A percentile compares a stretch with the other conserved stretches of the same genome.
Evolutionary conservation across 768 basidiomycete species (phyloP).

Genomic region (Tulasnella sp.): DNA sequence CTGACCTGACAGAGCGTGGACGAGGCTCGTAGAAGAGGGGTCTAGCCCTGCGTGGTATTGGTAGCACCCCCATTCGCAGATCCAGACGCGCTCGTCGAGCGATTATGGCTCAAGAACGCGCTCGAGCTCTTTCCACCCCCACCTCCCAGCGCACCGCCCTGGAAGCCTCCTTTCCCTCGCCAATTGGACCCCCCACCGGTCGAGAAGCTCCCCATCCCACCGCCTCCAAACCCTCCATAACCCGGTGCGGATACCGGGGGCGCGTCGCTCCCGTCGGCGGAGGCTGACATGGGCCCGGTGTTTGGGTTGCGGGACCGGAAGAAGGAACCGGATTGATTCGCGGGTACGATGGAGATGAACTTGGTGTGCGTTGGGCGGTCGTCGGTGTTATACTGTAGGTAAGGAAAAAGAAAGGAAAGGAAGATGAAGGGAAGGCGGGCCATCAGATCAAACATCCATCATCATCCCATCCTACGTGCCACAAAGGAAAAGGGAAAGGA

Average conservation of each 20-base stretch:
- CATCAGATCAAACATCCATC: not conserved
- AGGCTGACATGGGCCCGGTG: not conserved
- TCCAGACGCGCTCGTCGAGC: constrained; percentile 15
- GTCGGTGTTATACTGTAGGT: constrained; percentile 73
- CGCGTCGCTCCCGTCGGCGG: constrained; percentile 16
- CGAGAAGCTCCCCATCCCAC: constrained; percentile 20
- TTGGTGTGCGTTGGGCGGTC: constrained; percentile 77
- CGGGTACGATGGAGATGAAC: constrained; percentile 60
- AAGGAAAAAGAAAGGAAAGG: not conserved
- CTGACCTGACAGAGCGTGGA: not conserved
- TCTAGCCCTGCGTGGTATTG: not conserved
- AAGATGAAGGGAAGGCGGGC: not conserved
- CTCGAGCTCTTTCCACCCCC: not conserved
- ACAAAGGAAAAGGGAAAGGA: not conserved
- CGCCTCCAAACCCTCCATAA: constrained; percentile 1
- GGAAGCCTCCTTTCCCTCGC: constrained; percentile 7
- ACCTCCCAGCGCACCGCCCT: not conserved
- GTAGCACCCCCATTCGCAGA: not conserved
- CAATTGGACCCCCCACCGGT: constrained; percentile 6
- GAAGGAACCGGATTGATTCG: constrained; percentile 21
- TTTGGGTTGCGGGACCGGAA: constrained; percentile 12
- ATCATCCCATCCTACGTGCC: not conserved
- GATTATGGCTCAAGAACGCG: constrained; percentile 10
- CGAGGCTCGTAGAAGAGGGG: not conserved
- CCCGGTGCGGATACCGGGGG: constrained; percentile 17